These are phyloP conservation scores for Ophiorrhiza pumila DNA, from an alignment of 257 asterid genomes.

Conservation along the genomic window DNA sequence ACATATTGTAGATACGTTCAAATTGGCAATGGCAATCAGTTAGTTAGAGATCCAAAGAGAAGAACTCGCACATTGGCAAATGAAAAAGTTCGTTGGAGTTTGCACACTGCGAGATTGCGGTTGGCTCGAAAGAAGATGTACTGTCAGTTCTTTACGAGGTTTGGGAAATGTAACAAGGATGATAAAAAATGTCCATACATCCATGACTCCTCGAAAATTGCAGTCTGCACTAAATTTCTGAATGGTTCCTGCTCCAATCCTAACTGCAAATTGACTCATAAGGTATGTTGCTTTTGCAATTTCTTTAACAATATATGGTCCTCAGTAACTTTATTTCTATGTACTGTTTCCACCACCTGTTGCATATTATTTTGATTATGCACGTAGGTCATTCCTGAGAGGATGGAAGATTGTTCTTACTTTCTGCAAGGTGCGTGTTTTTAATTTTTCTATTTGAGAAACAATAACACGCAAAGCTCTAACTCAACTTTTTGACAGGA, in stretches of 20 bases:
- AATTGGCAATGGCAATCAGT: conserved; percentile 86
- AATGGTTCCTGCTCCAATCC: conserved; percentile 63
- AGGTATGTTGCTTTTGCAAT: conserved; percentile 46
- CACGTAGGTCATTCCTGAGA: conserved; percentile 84
- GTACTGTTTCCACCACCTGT: conserved; percentile 12
- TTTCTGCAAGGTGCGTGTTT: conserved; percentile 69
- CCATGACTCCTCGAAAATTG: conserved; percentile 86
- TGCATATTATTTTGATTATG: conserved; percentile 16
- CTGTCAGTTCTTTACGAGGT: conserved; percentile 92
- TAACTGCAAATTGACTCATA: conserved; percentile 83
- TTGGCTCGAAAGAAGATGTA: conserved; percentile 77
- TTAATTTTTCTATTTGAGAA: conserved; percentile 7
- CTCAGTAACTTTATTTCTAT: neutral
- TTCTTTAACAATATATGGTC: neutral
- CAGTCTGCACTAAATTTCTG: conserved; percentile 88
- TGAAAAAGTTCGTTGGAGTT: conserved; percentile 93
- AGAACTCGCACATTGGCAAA: conserved; percentile 78
- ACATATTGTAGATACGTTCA: conserved; percentile 67
- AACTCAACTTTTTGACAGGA: conserved; percentile 50
- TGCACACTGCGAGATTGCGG: conserved; percentile 88
- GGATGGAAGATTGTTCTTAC: conserved; percentile 97
- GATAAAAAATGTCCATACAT: conserved; percentile 81
- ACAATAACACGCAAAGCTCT: conserved; percentile 17
- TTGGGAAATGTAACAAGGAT: conserved; percentile 89
- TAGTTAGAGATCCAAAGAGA: conserved; percentile 92